These are phyloP conservation scores for Candida tetrigidarum DNA, from an alignment of 1,139 yeast species.

Conservation along the genomic window DNA sequence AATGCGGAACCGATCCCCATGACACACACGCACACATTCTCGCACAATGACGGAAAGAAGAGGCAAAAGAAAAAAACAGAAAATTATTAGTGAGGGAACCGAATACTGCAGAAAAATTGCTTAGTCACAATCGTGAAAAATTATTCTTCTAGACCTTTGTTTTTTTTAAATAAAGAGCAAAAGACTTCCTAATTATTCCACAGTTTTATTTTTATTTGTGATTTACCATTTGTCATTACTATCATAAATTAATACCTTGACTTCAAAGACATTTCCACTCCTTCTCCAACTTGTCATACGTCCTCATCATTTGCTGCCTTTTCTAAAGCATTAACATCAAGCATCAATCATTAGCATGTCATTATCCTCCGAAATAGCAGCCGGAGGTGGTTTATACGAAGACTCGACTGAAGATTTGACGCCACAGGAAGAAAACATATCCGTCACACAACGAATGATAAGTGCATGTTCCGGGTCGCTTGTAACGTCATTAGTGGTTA, in stretches of 20 bases:
- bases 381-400: conserved; percentile 36
- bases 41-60: too few species aligned
- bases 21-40: too few species aligned
- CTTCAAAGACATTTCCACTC: too few species aligned
- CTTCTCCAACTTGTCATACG: too few species aligned
- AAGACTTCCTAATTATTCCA: not conserved
- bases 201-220: not conserved
- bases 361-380: conserved; percentile 43
- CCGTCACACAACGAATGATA: conserved; percentile 71
- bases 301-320: too few species aligned
- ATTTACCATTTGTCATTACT: not conserved
- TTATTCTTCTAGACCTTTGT: not conserved
- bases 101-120: not conserved
- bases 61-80: not conserved
- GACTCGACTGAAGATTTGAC: conserved; percentile 15
- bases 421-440: conserved; percentile 29
- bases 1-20: conserved; percentile 1
- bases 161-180: not conserved
- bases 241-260: not conserved
- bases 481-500: conserved; percentile 82
- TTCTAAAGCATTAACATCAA: too few species aligned
- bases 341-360: conserved; percentile 25
- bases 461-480: conserved; percentile 93
- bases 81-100: too few species aligned
- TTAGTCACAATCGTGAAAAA: conserved; percentile 1